phyloP scores from a whole-genome alignment of 2,329 filamentous ascomycete genomes.

The Zymoseptoria tritici region DNA sequence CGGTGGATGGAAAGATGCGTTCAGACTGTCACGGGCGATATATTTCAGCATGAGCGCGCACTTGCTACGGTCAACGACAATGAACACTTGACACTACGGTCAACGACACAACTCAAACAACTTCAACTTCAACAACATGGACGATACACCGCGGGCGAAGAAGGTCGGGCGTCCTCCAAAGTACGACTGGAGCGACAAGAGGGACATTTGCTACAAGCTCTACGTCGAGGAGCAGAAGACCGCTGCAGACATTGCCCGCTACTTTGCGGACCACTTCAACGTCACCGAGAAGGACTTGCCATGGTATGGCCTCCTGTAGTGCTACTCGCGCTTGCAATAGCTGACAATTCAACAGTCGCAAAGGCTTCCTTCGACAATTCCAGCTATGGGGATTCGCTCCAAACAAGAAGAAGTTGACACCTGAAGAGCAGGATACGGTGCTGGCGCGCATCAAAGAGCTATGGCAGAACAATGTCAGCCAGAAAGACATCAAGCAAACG shows the following conservation, averaged over 20 bases:
- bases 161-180: slow-evolving; percentile 12
- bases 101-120: neutral
- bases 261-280: slow-evolving; percentile 46
- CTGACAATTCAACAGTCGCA: slow-evolving; percentile 1
- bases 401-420: slow-evolving; percentile 60
- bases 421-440: slow-evolving; percentile 61
- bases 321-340: neutral
- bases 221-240: slow-evolving; percentile 70
- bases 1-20: no score
- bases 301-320: slow-evolving; percentile 45
- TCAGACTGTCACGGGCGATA: no score
- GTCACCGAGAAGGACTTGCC: slow-evolving; percentile 51
- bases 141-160: neutral
- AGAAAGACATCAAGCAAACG: slow-evolving; percentile 65
- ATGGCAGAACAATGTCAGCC: slow-evolving; percentile 66
- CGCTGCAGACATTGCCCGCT: slow-evolving; percentile 66
- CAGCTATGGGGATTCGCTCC: slow-evolving; percentile 64
- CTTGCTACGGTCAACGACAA: no score
- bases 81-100: neutral
- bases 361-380: slow-evolving; percentile 23
- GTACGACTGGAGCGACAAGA: slow-evolving; percentile 62
- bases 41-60: no score
- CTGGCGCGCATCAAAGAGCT: slow-evolving; percentile 65
- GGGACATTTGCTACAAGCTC: slow-evolving; percentile 58
- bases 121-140: neutral